These are phyloP conservation scores for Monosporozyma aerobia DNA, from an alignment of 805 yeast species.

Conservation along the genomic window DNA sequence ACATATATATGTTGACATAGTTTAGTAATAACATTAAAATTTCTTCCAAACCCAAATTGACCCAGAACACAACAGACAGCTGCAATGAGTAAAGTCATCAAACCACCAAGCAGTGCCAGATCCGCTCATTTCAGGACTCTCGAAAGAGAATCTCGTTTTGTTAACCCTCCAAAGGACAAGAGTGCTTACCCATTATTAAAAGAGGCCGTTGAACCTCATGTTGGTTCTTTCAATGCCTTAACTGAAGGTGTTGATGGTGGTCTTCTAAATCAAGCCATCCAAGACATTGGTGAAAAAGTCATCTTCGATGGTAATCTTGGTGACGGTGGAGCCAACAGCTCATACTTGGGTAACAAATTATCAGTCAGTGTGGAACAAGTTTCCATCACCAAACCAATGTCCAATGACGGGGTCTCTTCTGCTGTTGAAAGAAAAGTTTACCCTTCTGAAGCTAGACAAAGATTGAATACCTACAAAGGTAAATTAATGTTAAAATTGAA, in stretches of 20 bases:
- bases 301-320: conserved; percentile 57
- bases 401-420: conserved; percentile 44
- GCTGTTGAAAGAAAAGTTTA: conserved; percentile 68
- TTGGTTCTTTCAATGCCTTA: conserved; percentile 92
- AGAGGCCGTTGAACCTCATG: conserved; percentile 90
- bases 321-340: conserved; percentile 34
- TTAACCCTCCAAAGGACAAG: conserved; percentile 82
- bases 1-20: not conserved
- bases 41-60: not conserved
- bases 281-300: conserved; percentile 80
- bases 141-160: conserved; percentile 78
- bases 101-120: conserved; percentile 25
- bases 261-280: conserved; percentile 69
- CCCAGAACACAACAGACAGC: not conserved
- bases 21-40: not conserved
- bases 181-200: conserved; percentile 71
- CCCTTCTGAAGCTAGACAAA: conserved; percentile 87
- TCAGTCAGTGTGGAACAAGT: conserved; percentile 81
- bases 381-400: conserved; percentile 72
- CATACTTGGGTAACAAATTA: conserved; percentile 76
- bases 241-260: conserved; percentile 87
- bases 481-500: conserved; percentile 67
- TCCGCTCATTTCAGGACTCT: conserved; percentile 53
- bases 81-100: conserved; percentile 26
- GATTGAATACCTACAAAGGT: conserved; percentile 75